These are phyloP conservation scores for Laguncularia racemosa DNA, from an alignment of 345 rosid species.

Conservation along the genomic window DNA sequence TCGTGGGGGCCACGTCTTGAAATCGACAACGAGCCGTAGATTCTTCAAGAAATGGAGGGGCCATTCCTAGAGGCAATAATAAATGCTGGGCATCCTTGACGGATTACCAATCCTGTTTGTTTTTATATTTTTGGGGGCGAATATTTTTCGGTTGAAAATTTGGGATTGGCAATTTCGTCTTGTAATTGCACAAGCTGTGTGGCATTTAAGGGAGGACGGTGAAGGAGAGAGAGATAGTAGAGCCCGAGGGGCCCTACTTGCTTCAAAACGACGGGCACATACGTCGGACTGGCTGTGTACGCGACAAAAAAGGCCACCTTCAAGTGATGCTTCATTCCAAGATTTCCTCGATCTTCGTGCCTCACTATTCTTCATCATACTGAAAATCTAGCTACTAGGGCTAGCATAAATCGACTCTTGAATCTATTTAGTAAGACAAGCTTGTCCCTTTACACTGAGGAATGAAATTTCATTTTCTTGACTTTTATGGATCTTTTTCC, in stretches of 20 bases:
- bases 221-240: slow-evolving; percentile 13
- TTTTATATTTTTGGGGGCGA: no score
- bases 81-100: no score
- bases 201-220: neutral
- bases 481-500: no score
- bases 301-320: slow-evolving; percentile 57
- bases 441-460: neutral
- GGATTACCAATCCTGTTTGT: no score
- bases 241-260: slow-evolving; percentile 51
- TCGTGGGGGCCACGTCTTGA: neutral
- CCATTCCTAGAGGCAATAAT: no score
- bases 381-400: neutral
- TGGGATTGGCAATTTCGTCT: no score
- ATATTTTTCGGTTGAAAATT: no score
- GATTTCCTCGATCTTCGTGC: slow-evolving; percentile 74
- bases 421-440: neutral
- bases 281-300: slow-evolving; percentile 56
- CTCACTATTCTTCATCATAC: slow-evolving; percentile 35
- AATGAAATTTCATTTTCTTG: neutral
- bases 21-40: slow-evolving; percentile 5
- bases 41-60: neutral
- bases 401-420: slow-evolving; percentile 7
- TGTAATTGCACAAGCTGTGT: no score
- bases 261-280: slow-evolving; percentile 76
- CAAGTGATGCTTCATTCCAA: slow-evolving; percentile 41